These are phyloP conservation scores for Pseudopithomyces maydicus DNA, from an alignment of 2,329 filamentous ascomycete genomes.

Conservation along the genomic window DNA sequence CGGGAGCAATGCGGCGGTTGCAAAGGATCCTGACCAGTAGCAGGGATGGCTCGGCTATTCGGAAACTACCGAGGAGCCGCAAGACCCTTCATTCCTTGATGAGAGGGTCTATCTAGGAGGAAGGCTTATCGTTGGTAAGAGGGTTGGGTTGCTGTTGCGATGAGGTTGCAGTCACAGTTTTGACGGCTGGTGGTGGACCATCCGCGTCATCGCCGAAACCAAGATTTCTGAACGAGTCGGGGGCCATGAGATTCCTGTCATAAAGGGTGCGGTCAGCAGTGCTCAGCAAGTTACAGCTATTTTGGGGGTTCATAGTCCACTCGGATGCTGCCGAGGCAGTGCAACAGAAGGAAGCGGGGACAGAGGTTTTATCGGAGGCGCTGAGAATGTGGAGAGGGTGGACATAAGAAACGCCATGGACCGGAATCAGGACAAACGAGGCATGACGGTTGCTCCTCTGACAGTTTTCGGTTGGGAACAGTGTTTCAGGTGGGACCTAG, in stretches of 20 bases:
- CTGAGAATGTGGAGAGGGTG: constrained; percentile 15
- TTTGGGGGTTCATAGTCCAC: constrained; percentile 14
- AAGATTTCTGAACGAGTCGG: constrained; percentile 91
- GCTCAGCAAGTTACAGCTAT: constrained; percentile 10
- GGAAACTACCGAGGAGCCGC: constrained; percentile 33
- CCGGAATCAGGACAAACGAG: constrained; percentile 18
- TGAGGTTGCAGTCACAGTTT: constrained; percentile 32
- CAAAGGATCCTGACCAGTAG: constrained; percentile 9
- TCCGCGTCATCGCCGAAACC: constrained; percentile 69
- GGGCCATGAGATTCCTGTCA: constrained; percentile 85
- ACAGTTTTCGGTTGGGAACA: constrained; percentile 19
- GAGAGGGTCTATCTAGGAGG: constrained; percentile 22
- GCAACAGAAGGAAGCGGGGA: constrained; percentile 25
- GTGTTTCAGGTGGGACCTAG: constrained; percentile 36
- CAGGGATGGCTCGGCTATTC: constrained; percentile 27
- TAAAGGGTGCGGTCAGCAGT: constrained; percentile 24
- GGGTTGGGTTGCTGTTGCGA: constrained; percentile 27
- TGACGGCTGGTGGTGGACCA: constrained; percentile 7
- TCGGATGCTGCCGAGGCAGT: constrained; percentile 32
- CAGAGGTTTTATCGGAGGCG: constrained; percentile 16
- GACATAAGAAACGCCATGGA: constrained; percentile 16
- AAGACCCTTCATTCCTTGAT: constrained; percentile 25
- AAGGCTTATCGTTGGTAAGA: constrained; percentile 28
- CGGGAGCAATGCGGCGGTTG: constrained; percentile 13
- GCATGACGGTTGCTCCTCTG: constrained; percentile 24